Conservation (phyloP, 2,329 filamentous ascomycete genomes). For the Fusarium sp. region DNA sequence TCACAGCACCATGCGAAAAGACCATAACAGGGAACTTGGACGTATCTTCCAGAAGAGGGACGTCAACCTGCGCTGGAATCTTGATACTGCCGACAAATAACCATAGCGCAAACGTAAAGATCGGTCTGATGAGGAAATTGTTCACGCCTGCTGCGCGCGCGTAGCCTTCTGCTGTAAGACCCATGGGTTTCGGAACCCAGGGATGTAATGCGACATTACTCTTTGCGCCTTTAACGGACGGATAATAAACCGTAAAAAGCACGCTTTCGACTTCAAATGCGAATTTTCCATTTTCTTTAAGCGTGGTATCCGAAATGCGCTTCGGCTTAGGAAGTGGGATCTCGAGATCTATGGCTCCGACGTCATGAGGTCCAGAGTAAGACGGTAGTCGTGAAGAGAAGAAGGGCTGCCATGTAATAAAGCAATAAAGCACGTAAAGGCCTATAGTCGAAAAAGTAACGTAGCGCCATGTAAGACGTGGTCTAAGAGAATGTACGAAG, state of each 20-base stretch:
- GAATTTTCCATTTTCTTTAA: conserved; percentile 51
- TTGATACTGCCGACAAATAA: conserved; percentile 56
- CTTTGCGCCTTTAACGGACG: conserved; percentile 47
- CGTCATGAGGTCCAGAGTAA: conserved; percentile 58
- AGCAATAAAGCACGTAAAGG: conserved; percentile 55
- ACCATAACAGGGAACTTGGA: conserved; percentile 58
- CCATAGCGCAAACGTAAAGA: conserved; percentile 58
- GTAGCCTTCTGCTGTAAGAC: conserved; percentile 59
- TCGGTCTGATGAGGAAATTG: conserved; percentile 55
- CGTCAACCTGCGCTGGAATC: conserved; percentile 62
- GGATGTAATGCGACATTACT: conserved; percentile 48
- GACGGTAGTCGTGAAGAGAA: conserved; percentile 58
- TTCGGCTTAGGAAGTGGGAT: conserved; percentile 52
- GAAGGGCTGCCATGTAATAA: conserved; percentile 54
- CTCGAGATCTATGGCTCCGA: conserved; percentile 62
- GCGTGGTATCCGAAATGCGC: conserved; percentile 48
- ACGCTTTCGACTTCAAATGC: conserved; percentile 61
- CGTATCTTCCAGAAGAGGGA: conserved; percentile 50
- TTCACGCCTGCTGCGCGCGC: conserved; percentile 58
- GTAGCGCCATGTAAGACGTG: conserved; percentile 52
- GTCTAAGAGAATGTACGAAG: conserved; percentile 31
- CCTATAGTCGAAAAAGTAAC: conserved; percentile 44
- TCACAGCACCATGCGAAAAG: conserved; percentile 65
- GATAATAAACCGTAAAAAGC: conserved; percentile 63
- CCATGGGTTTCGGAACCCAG: conserved; percentile 59